phyloP scores from a whole-genome alignment of 2,329 filamentous ascomycete species.

The Aspergillus neoniger region DNA sequence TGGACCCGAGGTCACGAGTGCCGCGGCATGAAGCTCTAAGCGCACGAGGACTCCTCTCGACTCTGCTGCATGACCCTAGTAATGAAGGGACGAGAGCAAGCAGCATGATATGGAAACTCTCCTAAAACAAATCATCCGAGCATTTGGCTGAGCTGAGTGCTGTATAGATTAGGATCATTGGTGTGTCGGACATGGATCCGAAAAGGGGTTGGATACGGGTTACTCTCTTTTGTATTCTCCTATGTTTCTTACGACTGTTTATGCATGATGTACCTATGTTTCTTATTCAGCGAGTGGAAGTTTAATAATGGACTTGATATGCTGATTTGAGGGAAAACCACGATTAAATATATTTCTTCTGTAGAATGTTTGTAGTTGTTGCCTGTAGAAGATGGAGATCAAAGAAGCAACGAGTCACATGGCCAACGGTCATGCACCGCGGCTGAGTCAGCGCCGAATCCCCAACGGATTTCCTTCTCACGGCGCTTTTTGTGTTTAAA shows the following conservation, averaged over 20 bases:
- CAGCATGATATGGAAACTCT: neutral
- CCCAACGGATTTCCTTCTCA: neutral
- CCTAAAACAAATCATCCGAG: constrained; percentile 28
- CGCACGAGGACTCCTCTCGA: neutral
- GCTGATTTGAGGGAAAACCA: neutral
- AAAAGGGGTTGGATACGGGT: neutral
- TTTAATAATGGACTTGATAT: neutral
- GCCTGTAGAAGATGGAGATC: neutral
- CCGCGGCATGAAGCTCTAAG: constrained; percentile 12
- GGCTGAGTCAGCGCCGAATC: neutral
- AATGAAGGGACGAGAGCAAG: constrained; percentile 1
- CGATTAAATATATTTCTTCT: neutral
- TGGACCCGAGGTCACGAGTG: constrained; percentile 31
- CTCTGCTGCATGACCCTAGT: constrained; percentile 5
- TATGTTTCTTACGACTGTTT: constrained; percentile 22
- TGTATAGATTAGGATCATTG: neutral
- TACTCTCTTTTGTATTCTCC: constrained; percentile 25
- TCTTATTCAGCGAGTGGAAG: neutral
- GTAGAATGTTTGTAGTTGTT: neutral
- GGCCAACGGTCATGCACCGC: neutral
- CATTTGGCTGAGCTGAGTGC: constrained; percentile 11
- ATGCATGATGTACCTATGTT: constrained; percentile 11
- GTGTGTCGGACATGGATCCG: neutral
- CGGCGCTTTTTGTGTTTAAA: too few relatives aligned
- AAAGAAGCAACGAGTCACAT: neutral